Percentiles rank a stretch among this genome's conserved stretches.
These are phyloP conservation scores for Yueomyces sp. DNA, from an alignment of 805 yeast species.

Conservation along the genomic window DNA sequence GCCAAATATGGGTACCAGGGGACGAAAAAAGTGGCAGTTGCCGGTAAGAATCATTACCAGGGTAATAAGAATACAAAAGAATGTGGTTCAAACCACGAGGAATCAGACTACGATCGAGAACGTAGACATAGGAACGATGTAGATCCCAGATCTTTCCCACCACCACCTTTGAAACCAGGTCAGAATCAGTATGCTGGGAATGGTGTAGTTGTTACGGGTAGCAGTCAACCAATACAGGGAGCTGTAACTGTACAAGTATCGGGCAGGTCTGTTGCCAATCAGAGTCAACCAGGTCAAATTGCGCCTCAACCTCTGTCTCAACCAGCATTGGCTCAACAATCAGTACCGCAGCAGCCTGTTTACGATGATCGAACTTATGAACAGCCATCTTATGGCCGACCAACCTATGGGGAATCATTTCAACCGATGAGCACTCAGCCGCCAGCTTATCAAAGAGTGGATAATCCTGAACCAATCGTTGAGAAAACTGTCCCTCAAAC, in stretches of 20 bases:
- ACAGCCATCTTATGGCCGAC: not conserved
- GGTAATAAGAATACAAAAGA: slow-evolving; percentile 7
- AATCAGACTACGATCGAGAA: not conserved
- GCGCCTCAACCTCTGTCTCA: not conserved
- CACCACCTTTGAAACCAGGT: slow-evolving; percentile 29
- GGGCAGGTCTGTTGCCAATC: not conserved
- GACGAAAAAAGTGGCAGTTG: slow-evolving; percentile 28
- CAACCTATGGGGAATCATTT: no score
- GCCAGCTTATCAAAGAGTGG: no score
- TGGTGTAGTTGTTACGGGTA: slow-evolving; percentile 5
- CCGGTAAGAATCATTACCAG: slow-evolving; percentile 25
- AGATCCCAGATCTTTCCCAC: slow-evolving; percentile 19
- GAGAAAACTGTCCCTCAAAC: no score
- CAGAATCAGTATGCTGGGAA: slow-evolving; percentile 17
- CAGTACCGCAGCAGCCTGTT: not conserved
- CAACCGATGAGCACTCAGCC: no score
- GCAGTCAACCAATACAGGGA: not conserved
- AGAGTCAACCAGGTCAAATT: not conserved
- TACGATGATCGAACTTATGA: not conserved
- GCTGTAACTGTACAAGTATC: not conserved
- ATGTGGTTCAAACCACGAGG: slow-evolving; percentile 1
- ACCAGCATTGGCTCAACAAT: slow-evolving; percentile 2
- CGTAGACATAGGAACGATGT: not conserved
- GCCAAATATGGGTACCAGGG: slow-evolving; percentile 28
- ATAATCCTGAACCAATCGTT: no score